These are phyloP conservation scores for Fusarium pseudograminearum DNA, from an alignment of 2,329 filamentous ascomycete genomes.

Conservation along the genomic window DNA sequence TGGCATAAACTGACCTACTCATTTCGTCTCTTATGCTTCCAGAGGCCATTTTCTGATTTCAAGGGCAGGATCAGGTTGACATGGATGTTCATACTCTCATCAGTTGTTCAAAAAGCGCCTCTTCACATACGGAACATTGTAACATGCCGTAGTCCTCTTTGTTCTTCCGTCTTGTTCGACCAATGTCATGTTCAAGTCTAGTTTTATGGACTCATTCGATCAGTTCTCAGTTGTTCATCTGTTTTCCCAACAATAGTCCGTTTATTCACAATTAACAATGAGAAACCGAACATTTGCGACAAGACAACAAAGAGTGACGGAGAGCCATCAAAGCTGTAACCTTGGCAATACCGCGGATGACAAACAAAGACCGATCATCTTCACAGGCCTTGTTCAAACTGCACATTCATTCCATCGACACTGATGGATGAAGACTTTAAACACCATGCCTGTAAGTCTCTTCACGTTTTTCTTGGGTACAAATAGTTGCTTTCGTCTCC, in stretches of 20 bases:
- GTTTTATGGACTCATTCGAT: too few species aligned
- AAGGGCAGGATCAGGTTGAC: background rate
- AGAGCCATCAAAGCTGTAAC: background rate
- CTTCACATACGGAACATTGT: too few species aligned
- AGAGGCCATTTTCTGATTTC: fast-evolving
- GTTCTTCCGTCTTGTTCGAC: background rate
- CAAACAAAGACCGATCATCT: background rate
- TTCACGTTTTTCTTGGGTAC: background rate
- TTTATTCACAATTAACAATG: background rate
- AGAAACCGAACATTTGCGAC: background rate
- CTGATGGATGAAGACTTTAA: background rate
- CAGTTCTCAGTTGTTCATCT: too few species aligned
- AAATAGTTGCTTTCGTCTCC: background rate
- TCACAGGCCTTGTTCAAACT: background rate
- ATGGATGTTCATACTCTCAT: background rate
- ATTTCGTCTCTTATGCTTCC: background rate
- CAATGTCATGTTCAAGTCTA: background rate
- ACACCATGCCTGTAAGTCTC: background rate
- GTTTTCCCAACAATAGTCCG: background rate
- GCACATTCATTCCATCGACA: background rate
- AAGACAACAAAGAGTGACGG: background rate
- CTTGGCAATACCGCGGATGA: background rate
- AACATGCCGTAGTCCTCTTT: background rate
- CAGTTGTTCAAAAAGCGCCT: fast-evolving
- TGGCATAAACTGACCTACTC: background rate